Percentiles rank a stretch among this genome's conserved stretches.
Evolutionary conservation across 1,139 yeast genomes (phyloP).

Genomic region (Kodamaea fungicola): DNA sequence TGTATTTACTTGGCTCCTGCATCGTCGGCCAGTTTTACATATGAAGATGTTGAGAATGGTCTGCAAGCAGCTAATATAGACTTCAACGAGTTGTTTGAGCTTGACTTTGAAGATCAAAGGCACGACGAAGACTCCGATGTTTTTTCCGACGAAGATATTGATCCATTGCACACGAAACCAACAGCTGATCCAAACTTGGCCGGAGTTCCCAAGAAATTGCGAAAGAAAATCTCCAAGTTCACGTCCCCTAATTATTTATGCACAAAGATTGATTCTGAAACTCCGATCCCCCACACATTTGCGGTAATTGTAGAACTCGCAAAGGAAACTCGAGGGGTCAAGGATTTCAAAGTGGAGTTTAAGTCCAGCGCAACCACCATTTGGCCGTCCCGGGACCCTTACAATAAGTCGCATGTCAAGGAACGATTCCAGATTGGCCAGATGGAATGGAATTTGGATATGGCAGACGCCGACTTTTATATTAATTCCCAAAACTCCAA

Average conservation of each 20-base stretch:
- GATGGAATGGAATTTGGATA: slow-evolving; percentile 44
- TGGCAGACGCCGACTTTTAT: slow-evolving; percentile 46
- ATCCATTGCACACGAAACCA: slow-evolving; percentile 3
- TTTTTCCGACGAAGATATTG: slow-evolving; percentile 10
- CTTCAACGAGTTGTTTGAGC: slow-evolving; percentile 8
- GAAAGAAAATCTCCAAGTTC: slow-evolving; percentile 18
- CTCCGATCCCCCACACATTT: slow-evolving; percentile 46
- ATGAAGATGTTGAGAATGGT: slow-evolving; percentile 46
- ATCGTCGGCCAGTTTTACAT: slow-evolving; percentile 40
- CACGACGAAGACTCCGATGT: slow-evolving; percentile 8
- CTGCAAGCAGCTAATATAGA: slow-evolving; percentile 8
- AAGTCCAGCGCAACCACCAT: slow-evolving; percentile 33
- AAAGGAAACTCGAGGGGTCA: slow-evolving; percentile 28
- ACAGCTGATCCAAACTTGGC: slow-evolving; percentile 8
- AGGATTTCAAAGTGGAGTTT: slow-evolving; percentile 31
- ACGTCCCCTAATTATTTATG: slow-evolving; percentile 39
- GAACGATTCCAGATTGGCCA: slow-evolving; percentile 51
- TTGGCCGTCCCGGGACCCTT: slow-evolving; percentile 59
- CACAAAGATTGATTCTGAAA: slow-evolving; percentile 38
- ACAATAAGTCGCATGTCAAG: slow-evolving; percentile 34
- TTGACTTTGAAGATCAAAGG: slow-evolving; percentile 6
- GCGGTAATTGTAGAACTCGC: slow-evolving; percentile 41
- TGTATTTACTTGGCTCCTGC: slow-evolving; percentile 44
- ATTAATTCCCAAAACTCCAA: slow-evolving; percentile 37
- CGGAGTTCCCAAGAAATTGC: slow-evolving; percentile 10